Base-by-base conservation (phyloP, 768 basidiomycete genomes). In the Calocybe indica region DNA sequence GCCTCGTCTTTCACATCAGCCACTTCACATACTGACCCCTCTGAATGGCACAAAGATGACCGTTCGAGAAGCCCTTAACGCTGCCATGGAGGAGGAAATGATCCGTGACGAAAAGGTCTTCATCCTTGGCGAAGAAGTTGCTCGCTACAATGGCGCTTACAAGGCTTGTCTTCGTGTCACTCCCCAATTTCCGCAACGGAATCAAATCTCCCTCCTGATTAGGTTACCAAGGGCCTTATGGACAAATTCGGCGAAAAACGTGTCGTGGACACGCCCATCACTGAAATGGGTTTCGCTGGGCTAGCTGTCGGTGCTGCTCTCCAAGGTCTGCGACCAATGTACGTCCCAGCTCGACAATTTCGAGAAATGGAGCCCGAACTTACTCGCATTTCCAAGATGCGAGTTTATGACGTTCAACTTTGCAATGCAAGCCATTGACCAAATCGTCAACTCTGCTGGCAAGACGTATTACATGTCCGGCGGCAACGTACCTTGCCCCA, bases 371-470 rank as follows among this genome's bases (percentile, higher is more conserved):
- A 8, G 13, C 42, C 28, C 13, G 31, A 1, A 11, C 30, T 43
- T 11, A 43, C 14, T 6, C 36, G 11, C 9, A 32, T 32, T 6
- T 5, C 1, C 22, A 50, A 92, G 90, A 61, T 97, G 94, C 79
- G 95, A 98, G 75, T 99, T 97, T 76, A 98, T 97, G 95, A 98
- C 95, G 11, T 98, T 95, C 78, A 98, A 99, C 78, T 98, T 99
- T 65, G 95, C 95, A 55, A 99, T 98, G 95, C 92, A 94, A 71
- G 94, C 96, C 49, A 98, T 99, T 66, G 96, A 99, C 73, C 96
- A 99, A 63, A 99, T 99, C 53, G 92, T 99, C 69, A 99, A 99
- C 79, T 98, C 96, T n/a, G 96, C 88, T 47, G 96, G 92, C 51
- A 99, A 98, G 77, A 99, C 96, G 4, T 94, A 97, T 71, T 99